phyloP scores from a whole-genome alignment of 148 eudicot genomes.

The Rhododendron ferrugineum region DNA sequence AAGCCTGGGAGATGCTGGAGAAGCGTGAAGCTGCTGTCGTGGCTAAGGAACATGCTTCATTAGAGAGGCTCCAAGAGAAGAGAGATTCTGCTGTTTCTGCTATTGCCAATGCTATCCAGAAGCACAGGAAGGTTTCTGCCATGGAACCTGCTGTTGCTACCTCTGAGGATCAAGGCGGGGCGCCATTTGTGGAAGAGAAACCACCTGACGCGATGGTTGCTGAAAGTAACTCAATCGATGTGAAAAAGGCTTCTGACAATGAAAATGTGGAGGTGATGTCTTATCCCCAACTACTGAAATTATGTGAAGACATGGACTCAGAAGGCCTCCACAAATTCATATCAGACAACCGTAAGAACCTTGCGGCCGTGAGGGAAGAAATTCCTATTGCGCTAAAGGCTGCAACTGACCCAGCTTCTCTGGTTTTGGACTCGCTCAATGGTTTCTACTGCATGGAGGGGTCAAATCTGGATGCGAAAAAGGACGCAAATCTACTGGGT shows the following conservation, averaged over 20 bases:
- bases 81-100: conserved; percentile 92
- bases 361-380: conserved; percentile 87
- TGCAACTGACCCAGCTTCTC: conserved; percentile 73
- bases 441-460: conserved; percentile 65
- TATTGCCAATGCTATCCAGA: conserved; percentile 64
- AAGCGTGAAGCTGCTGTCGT: conserved; percentile 71
- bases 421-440: conserved; percentile 78
- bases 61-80: conserved; percentile 83
- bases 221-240: conserved; percentile 37
- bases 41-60: conserved; percentile 77
- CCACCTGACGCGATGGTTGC: conserved; percentile 42
- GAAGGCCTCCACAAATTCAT: conserved; percentile 91
- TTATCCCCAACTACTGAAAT: conserved; percentile 69
- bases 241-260: conserved; percentile 36
- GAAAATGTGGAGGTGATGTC: conserved; percentile 54
- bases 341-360: conserved; percentile 98
- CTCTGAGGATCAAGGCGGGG: conserved; percentile 37
- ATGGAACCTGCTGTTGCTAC: conserved; percentile 27
- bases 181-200: conserved; percentile 36
- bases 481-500: conserved; percentile 87
- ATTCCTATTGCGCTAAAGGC: conserved; percentile 83
- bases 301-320: conserved; percentile 83
- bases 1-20: conserved; percentile 59
- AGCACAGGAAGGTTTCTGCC: conserved; percentile 46
- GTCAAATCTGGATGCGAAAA: conserved; percentile 67